Percentiles rank a stretch among this genome's conserved stretches.
Evolutionary conservation across 768 basidiomycete genomes (phyloP).

Genomic region (Collybia nuda): DNA sequence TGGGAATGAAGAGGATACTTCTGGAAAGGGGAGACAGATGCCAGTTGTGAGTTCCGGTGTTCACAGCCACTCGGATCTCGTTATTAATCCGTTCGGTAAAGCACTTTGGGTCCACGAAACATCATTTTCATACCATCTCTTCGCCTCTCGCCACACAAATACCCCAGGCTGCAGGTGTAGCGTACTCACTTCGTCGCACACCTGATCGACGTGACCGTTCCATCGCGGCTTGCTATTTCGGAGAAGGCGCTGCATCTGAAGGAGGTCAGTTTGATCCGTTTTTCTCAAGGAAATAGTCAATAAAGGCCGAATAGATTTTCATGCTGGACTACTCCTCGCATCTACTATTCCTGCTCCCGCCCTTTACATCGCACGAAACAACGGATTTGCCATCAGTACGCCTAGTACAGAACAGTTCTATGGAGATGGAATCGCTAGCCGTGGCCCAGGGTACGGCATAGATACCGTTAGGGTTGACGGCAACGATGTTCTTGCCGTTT

Average conservation of each 20-base stretch:
- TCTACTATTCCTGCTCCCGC: constrained; percentile 76
- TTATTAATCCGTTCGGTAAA: constrained; percentile 23
- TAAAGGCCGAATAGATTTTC: constrained; percentile 64
- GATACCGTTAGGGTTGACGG: constrained; percentile 93
- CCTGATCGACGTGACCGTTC: constrained; percentile 65
- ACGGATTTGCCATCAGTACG: constrained; percentile 95
- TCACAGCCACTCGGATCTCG: constrained; percentile 2
- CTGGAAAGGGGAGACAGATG: constrained; percentile 90
- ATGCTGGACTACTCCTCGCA: constrained; percentile 83
- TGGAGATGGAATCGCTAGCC: constrained; percentile 90
- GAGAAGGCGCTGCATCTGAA: constrained; percentile 93
- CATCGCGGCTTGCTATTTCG: constrained; percentile 88
- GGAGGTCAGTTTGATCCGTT: constrained; percentile 47
- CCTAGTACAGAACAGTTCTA: constrained; percentile 87
- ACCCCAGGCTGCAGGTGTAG: constrained; percentile 92
- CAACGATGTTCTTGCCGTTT: constrained; percentile 87
- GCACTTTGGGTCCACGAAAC: constrained; percentile 83
- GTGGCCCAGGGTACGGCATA: constrained; percentile 91
- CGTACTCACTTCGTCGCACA: constrained; percentile 82
- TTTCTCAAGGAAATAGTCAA: neutral
- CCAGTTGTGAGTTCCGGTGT: constrained; percentile 63
- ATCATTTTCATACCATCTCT: constrained; percentile 94
- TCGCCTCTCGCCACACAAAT: constrained; percentile 94
- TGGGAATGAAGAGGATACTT: constrained; percentile 77
- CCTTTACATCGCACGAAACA: constrained; percentile 75